A percentile compares a stretch with the other conserved stretches of the same genome.
phyloP scores from a whole-genome alignment of 2,329 filamentous ascomycete species.

The Alternaria brassicae region DNA sequence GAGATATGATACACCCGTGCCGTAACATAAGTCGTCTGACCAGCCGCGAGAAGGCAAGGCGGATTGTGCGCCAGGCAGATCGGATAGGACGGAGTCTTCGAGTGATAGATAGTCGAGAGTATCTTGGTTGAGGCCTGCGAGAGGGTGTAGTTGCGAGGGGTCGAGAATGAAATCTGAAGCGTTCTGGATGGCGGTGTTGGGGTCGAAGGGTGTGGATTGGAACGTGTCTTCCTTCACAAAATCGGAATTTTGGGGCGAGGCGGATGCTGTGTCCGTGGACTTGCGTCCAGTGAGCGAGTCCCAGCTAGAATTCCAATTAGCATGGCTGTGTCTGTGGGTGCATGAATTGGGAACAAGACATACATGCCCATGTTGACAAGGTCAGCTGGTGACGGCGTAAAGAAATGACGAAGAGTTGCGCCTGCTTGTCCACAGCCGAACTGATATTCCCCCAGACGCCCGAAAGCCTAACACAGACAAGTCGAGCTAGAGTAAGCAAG shows the following conservation, averaged over 20 bases:
- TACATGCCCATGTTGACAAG: slow-evolving; percentile 49
- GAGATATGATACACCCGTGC: slow-evolving; percentile 92
- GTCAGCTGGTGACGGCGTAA: slow-evolving; percentile 20
- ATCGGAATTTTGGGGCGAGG: slow-evolving; percentile 42
- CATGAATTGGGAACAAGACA: slow-evolving; percentile 2
- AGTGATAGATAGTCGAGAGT: slow-evolving; percentile 93
- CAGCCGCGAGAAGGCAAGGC: slow-evolving; percentile 94
- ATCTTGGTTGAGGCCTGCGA: slow-evolving; percentile 91
- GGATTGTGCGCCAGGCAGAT: slow-evolving; percentile 84
- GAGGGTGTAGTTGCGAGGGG: slow-evolving; percentile 86
- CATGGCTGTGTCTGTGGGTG: not conserved
- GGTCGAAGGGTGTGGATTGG: slow-evolving; percentile 69
- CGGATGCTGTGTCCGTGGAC: slow-evolving; percentile 55
- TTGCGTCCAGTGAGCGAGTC: slow-evolving; percentile 68
- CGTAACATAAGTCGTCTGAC: slow-evolving; percentile 98
- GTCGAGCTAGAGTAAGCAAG: slow-evolving; percentile 13
- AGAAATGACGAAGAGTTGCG: slow-evolving; percentile 26
- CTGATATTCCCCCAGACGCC: slow-evolving; percentile 27
- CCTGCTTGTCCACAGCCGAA: slow-evolving; percentile 27
- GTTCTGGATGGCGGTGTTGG: slow-evolving; percentile 73
- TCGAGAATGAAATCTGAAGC: slow-evolving; percentile 91
- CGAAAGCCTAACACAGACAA: slow-evolving; percentile 21
- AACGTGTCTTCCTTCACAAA: slow-evolving; percentile 56
- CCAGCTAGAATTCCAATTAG: slow-evolving; percentile 45
- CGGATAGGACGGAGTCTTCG: slow-evolving; percentile 87